Conservation (phyloP, 345 rosid species). For the Hibiscus trionum region DNA sequence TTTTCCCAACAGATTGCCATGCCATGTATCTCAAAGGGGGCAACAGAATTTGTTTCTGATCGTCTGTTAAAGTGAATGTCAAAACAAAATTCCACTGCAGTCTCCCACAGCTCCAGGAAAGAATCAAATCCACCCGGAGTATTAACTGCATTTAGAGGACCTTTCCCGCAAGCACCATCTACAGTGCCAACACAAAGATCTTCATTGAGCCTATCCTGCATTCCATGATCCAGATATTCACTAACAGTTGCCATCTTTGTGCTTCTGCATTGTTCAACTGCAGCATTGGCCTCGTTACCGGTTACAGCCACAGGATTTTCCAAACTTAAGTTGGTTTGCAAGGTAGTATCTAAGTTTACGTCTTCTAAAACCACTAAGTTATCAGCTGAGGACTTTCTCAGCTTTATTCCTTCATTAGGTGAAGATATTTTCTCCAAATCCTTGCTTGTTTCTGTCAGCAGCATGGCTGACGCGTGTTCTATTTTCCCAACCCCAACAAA, state of each 20-base stretch:
- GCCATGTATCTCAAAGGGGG: constrained; percentile 72
- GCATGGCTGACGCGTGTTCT: constrained; percentile 25
- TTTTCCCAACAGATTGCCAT: constrained; percentile 85
- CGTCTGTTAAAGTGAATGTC: constrained; percentile 70
- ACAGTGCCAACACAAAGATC: constrained; percentile 21
- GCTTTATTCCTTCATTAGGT: constrained; percentile 30
- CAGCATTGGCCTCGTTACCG: constrained; percentile 10
- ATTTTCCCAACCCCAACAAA: constrained; percentile 20
- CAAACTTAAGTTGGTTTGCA: constrained; percentile 16
- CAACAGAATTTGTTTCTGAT: constrained; percentile 37
- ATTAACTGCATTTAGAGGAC: constrained; percentile 65
- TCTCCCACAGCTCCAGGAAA: constrained; percentile 79
- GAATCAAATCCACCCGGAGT: constrained; percentile 70
- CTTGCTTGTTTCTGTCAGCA: constrained; percentile 25
- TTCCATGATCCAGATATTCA: constrained; percentile 17
- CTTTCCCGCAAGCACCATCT: constrained; percentile 41
- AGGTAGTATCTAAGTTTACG: constrained; percentile 21
- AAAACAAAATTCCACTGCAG: constrained; percentile 63
- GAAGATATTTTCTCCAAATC: constrained; percentile 23
- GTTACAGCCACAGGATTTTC: constrained; percentile 25
- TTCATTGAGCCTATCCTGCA: constrained; percentile 15
- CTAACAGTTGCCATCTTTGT: constrained; percentile 17
- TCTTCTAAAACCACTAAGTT: constrained; percentile 33
- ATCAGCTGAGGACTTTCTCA: constrained; percentile 22
- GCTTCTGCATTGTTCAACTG: constrained; percentile 17